Evolutionary conservation across 495 filamentous ascomycete species (phyloP).

Genomic region (Neurospora sp.): DNA sequence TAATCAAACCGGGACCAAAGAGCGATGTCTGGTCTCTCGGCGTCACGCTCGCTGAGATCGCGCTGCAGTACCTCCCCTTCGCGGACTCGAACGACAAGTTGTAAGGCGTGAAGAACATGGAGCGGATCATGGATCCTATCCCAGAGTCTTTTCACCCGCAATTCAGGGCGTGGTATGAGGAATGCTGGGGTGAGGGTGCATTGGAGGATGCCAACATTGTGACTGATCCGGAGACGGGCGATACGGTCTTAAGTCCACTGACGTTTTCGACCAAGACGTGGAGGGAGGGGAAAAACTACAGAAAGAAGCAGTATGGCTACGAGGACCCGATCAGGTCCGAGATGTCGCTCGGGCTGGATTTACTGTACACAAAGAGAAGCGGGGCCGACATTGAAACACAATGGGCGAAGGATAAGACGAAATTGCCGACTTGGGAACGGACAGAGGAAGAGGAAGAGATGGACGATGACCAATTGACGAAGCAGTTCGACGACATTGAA

Average conservation of each 20-base stretch:
- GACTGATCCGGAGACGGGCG: not conserved
- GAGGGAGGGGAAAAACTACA: not conserved
- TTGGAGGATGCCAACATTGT: not conserved
- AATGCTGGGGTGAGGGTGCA: not conserved
- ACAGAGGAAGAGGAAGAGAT: constrained; percentile 8
- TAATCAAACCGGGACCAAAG: constrained; percentile 2
- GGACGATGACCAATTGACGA: not conserved
- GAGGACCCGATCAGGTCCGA: not conserved
- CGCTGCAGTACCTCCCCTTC: not conserved
- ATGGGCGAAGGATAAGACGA: not conserved
- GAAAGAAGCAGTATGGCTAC: not conserved
- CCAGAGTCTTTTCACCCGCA: constrained; percentile 1
- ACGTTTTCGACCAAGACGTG: not conserved
- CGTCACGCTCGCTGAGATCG: constrained; percentile 10
- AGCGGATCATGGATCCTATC: constrained; percentile 10
- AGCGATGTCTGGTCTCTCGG: constrained; percentile 21
- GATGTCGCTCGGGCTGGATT: not conserved
- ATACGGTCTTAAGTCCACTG: not conserved
- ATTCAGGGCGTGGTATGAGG: not conserved
- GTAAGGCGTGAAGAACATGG: not conserved
- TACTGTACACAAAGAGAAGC: not conserved
- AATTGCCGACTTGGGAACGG: not conserved
- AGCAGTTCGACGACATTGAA: not conserved
- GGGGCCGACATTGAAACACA: not conserved
- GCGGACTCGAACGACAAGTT: not conserved